phyloP scores from a whole-genome alignment of 75 land plant genomes.

The Pinus albicaulis region DNA sequence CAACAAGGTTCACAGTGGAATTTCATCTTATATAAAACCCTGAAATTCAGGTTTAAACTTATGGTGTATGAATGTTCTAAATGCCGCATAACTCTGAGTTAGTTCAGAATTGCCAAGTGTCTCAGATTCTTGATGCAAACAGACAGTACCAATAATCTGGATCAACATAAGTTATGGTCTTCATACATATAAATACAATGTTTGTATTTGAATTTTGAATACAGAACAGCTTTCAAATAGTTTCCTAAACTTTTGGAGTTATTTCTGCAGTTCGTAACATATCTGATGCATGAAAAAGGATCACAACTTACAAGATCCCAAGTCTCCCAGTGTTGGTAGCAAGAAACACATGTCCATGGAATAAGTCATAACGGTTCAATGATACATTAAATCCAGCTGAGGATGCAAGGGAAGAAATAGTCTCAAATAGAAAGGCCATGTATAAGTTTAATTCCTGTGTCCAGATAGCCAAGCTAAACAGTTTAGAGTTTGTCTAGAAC shows the following conservation, averaged over 20 bases:
- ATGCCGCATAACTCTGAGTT: neutral
- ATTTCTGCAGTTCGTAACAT: conserved; percentile 3
- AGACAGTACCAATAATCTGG: neutral
- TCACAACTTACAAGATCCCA: conserved; percentile 81
- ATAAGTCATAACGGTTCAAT: conserved; percentile 83
- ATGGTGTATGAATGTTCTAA: neutral
- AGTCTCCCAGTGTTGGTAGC: conserved; percentile 67
- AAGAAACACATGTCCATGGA: conserved; percentile 94
- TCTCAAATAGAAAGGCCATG: conserved; percentile 78
- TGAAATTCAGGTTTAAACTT: neutral
- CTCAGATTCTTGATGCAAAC: neutral
- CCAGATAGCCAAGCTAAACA: neutral
- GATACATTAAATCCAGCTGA: conserved; percentile 73
- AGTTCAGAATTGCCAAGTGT: neutral
- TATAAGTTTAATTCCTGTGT: conserved; percentile 79
- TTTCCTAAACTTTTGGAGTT: neutral
- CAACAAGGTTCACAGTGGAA: neutral
- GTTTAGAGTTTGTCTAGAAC: neutral
- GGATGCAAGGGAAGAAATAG: conserved; percentile 66
- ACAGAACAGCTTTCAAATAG: neutral
- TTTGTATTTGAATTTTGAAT: neutral
- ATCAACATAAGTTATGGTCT: neutral
- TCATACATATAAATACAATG: neutral
- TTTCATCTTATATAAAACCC: neutral
- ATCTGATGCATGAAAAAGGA: neutral